phyloP scores from a whole-genome alignment of 306 rosid genomes.

The Acacia acuminata region DNA sequence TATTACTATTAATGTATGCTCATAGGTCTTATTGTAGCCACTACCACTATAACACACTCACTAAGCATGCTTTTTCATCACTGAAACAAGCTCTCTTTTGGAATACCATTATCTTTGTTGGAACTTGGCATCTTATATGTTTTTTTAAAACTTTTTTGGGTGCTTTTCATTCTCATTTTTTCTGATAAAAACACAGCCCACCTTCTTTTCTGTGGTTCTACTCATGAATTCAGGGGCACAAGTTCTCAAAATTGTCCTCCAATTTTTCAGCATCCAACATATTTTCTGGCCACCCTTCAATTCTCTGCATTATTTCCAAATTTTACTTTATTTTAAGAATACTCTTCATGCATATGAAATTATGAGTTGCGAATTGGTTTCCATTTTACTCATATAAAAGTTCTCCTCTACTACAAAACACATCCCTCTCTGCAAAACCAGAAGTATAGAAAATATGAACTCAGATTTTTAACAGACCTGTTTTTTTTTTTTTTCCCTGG shows the following conservation, averaged over 20 bases:
- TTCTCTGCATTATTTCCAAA: not conserved
- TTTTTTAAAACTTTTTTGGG: not conserved
- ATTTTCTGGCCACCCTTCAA: not conserved
- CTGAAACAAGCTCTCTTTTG: not conserved
- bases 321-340: not conserved
- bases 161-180: conserved; percentile 3
- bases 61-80: conserved; percentile 3
- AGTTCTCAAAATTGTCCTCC: conserved; percentile 26
- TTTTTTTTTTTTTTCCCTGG: not conserved
- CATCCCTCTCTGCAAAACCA: not conserved
- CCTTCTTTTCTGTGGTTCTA: not conserved
- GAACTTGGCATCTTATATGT: conserved; percentile 8
- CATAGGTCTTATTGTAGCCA: conserved; percentile 2
- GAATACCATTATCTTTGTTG: not conserved
- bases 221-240: conserved; percentile 5
- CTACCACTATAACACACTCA: not conserved
- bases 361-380: not conserved
- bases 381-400: not conserved
- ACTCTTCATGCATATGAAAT: not conserved
- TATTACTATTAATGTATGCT: not conserved
- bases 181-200: not conserved
- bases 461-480: not conserved
- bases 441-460: not conserved
- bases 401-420: not conserved
- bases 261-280: not conserved